Base-by-base conservation (phyloP, 768 basidiomycete genomes). In the Termitomyces sp. region DNA sequence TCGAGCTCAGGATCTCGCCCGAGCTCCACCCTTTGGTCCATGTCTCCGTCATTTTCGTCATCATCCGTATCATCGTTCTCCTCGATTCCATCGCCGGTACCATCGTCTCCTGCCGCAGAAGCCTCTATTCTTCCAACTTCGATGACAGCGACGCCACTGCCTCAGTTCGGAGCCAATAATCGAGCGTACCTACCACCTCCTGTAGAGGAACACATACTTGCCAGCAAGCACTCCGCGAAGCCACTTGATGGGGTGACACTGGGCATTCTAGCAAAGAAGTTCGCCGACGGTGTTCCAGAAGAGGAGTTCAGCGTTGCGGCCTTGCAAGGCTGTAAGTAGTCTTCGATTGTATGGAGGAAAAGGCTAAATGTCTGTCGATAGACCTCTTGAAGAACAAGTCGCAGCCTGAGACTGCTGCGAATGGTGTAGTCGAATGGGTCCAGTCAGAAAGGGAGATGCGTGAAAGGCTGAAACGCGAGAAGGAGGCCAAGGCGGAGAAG, bases 221-320 rank as follows among this genome's bases (percentile, higher is more conserved):
- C 78, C 33, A 80, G 75, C 61, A 81, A 84, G 60, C 85, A 86
- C 63, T 79, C 80, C 11, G 82, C 84, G 43, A 80, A 82, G 59
- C 84, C 88, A 10, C 75, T 92, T 58, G 84, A 85, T 64, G 81
- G 78, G 54, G 73, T 73, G 63, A 84, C 81, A 57, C 76, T 93
- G 26, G 83, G 81, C 28, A 63, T 70, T n/a, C 75, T 94, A 15
- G 91, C 91, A 10, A 84, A 87, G 73, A 65, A 75, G 57, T 95
- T 95, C 65, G 89, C 91, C 4, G 88, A 90, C 60, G 75, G 82
- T 23, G 84, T 95, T 21, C 91, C 94, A 0, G 88, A 92, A 38
- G 85, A 87, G 41, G 88, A 90, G 73, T 91, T 94, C 66, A 90
- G 89, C 65, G 89, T 94, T 54, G 93, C 94, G 19, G 87, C 91